Evolutionary conservation across 495 filamentous ascomycete genomes (phyloP).

Genomic region (Penicillium canariense): DNA sequence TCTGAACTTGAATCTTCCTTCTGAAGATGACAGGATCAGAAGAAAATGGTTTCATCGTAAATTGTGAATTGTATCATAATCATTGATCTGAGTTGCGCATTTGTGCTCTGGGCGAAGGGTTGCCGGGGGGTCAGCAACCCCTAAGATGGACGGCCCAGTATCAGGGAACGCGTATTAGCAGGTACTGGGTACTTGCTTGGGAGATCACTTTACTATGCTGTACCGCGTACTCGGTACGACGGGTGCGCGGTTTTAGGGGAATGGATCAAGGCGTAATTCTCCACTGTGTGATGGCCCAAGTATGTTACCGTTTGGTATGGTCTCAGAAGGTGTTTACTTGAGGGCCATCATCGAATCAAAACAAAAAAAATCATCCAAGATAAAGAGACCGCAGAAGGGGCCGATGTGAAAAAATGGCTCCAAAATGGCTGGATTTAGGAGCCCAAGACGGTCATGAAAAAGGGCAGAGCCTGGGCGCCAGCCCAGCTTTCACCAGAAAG

Average conservation of each 20-base stretch:
- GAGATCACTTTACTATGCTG: slow-evolving; percentile 15
- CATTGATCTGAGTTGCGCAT: no score
- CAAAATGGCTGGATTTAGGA: neutral
- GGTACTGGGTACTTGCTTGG: slow-evolving; percentile 17
- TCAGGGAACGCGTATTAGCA: neutral
- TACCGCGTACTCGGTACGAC: slow-evolving; percentile 24
- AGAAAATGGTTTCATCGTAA: no score
- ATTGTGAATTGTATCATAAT: no score
- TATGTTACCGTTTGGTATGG: slow-evolving; percentile 18
- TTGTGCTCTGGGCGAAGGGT: neutral
- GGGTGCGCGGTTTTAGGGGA: slow-evolving; percentile 24
- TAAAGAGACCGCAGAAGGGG: neutral
- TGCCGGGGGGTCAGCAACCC: no score
- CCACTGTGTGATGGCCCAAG: slow-evolving; percentile 19
- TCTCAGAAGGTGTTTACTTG: no score
- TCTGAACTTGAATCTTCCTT: no score
- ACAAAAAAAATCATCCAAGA: neutral
- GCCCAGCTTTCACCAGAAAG: no score
- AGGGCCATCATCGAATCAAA: no score
- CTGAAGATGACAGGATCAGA: no score
- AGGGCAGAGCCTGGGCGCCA: no score
- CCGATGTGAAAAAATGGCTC: neutral
- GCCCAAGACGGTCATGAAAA: neutral
- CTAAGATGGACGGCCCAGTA: neutral
- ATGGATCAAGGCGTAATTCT: slow-evolving; percentile 18